These are phyloP conservation scores for Sarocladium oryzae DNA, from an alignment of 2,329 filamentous ascomycete genomes.

Conservation along the genomic window DNA sequence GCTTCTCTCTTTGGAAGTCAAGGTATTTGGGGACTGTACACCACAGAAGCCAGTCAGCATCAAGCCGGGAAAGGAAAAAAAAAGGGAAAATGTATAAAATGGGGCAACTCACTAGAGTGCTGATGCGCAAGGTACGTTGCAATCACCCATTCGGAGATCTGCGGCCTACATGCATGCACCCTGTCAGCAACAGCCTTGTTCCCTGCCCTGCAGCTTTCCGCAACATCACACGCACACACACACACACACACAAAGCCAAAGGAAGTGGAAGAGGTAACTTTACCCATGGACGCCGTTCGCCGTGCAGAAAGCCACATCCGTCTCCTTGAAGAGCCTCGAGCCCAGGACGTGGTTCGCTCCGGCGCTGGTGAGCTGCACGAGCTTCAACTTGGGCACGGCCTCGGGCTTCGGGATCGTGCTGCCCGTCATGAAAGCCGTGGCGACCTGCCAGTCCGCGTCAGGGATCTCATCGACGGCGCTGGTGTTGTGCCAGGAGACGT, in stretches of 20 bases:
- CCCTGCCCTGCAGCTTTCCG: no score
- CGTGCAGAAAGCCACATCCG: constrained; percentile 44
- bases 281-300: constrained; percentile 54
- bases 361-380: constrained; percentile 48
- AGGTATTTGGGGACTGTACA: constrained; percentile 37
- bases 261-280: constrained; percentile 18
- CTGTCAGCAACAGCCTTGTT: background rate
- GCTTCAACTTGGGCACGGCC: constrained; percentile 40
- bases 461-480: constrained; percentile 19
- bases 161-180: constrained; percentile 31
- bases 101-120: constrained; percentile 33
- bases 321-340: constrained; percentile 42
- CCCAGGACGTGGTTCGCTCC: constrained; percentile 44
- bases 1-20: constrained; percentile 34
- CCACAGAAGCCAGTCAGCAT: background rate
- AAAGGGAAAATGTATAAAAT: no score
- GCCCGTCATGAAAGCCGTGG: constrained; percentile 42
- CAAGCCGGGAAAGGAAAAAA: background rate
- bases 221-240: no score
- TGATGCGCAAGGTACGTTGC: constrained; percentile 43
- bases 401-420: constrained; percentile 34
- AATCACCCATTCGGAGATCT: constrained; percentile 53
- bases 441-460: constrained; percentile 36
- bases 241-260: no score
- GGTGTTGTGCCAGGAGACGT: constrained; percentile 23